Conservation (phyloP, 495 filamentous ascomycete genomes). For the Xylaria scruposa region DNA sequence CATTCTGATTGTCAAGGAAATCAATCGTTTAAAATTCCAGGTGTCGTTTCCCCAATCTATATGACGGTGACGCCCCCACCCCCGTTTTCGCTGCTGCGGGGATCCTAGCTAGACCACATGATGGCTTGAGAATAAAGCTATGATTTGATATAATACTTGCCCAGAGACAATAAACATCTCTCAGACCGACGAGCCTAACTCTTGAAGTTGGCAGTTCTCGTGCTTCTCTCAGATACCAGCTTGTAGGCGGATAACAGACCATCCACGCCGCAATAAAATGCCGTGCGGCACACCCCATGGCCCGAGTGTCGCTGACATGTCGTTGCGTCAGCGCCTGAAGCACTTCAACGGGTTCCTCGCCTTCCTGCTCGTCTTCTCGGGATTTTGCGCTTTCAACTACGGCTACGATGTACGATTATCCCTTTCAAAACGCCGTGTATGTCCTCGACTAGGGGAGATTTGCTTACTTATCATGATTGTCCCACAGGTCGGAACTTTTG, state of each 20-base stretch:
- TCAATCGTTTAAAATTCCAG: too few species aligned
- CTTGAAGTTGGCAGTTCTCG: conserved; percentile 13
- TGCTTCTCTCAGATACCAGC: conserved; percentile 7
- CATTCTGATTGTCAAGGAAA: too few species aligned
- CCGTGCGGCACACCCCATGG: background rate
- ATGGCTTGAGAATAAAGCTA: conserved; percentile 8
- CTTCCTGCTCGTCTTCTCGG: conserved; percentile 31
- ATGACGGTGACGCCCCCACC: background rate
- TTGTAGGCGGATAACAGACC: background rate
- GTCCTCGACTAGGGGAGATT: background rate
- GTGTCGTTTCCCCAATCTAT: too few species aligned
- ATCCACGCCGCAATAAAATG: conserved; percentile 2
- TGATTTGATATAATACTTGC: background rate
- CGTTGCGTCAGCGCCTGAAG: conserved; percentile 23
- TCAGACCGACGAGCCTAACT: conserved; percentile 1
- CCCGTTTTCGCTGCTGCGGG: conserved; percentile 17
- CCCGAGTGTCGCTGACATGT: conserved; percentile 4
- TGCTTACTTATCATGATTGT: conserved; percentile 6
- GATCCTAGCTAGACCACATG: background rate
- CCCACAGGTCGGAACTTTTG: conserved; percentile 29
- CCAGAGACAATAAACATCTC: background rate
- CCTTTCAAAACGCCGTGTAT: background rate
- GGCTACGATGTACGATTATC: conserved; percentile 28
- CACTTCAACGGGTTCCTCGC: conserved; percentile 30
- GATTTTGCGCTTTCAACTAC: conserved; percentile 32